Evolutionary conservation across 768 basidiomycete species (phyloP).

Genomic region (Naematelia encephala): DNA sequence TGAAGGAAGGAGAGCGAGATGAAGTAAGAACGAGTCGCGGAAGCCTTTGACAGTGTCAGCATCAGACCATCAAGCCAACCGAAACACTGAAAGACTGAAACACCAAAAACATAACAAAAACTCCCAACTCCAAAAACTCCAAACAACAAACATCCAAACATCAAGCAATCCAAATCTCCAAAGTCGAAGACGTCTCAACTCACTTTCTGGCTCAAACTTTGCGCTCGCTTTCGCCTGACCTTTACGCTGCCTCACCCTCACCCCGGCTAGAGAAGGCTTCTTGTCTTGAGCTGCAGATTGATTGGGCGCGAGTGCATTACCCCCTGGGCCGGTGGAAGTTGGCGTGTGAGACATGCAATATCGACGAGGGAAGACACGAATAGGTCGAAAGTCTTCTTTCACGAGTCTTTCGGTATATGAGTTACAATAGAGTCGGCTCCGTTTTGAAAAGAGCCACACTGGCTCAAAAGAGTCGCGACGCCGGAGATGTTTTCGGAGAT

Average conservation of each 20-base stretch:
- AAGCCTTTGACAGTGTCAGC: constrained; percentile 33
- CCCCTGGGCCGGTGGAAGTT: constrained; percentile 32
- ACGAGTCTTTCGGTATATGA: too few species aligned
- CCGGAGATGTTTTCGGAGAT: not conserved
- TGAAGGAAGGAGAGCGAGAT: constrained; percentile 45
- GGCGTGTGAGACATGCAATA: constrained; percentile 49
- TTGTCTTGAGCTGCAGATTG: constrained; percentile 30
- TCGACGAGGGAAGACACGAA: not conserved
- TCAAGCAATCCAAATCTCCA: not conserved
- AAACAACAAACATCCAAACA: not conserved
- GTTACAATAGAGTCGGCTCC: too few species aligned
- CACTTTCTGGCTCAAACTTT: constrained; percentile 50
- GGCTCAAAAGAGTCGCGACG: not conserved
- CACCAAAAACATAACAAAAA: too few species aligned
- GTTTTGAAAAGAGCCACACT: too few species aligned
- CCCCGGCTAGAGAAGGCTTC: constrained; percentile 47
- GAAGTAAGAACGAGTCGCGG: constrained; percentile 47
- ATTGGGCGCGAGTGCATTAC: constrained; percentile 20
- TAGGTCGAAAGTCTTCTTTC: too few species aligned
- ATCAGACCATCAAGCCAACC: not conserved
- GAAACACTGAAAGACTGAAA: not conserved
- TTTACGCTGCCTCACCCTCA: constrained; percentile 50
- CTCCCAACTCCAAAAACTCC: too few species aligned
- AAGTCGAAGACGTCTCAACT: constrained; percentile 10
- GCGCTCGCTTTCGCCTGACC: constrained; percentile 47